These are phyloP conservation scores for Neopestalotiopsis sp. DNA, from an alignment of 2,329 filamentous ascomycete genomes.

Conservation along the genomic window DNA sequence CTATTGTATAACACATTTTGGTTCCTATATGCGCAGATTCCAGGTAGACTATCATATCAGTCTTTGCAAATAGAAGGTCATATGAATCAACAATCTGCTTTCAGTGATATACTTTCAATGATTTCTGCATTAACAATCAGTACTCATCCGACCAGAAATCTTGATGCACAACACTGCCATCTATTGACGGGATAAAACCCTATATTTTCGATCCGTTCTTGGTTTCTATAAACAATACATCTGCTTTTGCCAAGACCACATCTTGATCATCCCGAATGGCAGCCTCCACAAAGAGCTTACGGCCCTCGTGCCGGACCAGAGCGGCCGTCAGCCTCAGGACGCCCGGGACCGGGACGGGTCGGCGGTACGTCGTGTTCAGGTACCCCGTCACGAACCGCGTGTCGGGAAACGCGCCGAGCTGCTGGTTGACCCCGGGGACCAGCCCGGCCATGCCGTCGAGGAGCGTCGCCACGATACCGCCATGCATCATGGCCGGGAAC, in stretches of 20 bases:
- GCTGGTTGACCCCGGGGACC: slow-evolving; percentile 47
- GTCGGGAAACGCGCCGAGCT: background rate
- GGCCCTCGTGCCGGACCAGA: background rate
- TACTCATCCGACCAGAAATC: background rate
- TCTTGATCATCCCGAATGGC: background rate
- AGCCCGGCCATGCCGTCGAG: slow-evolving; percentile 63
- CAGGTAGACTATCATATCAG: too few species aligned
- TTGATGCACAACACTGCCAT: background rate
- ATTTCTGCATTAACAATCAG: background rate
- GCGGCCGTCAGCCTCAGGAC: background rate
- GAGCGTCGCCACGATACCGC: slow-evolving; percentile 61
- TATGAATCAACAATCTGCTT: background rate
- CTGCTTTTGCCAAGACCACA: background rate
- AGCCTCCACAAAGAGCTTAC: slow-evolving; percentile 6
- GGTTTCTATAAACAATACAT: slow-evolving; percentile 5
- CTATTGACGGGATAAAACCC: background rate
- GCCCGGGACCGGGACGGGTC: background rate
- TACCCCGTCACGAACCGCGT: slow-evolving; percentile 25
- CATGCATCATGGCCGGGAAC: slow-evolving; percentile 56
- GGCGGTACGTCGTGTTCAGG: slow-evolving; percentile 21
- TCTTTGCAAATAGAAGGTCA: too few species aligned
- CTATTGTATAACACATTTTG: too few species aligned
- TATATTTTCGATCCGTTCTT: background rate
- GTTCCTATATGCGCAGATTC: too few species aligned
- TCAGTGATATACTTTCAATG: background rate